phyloP scores from a whole-genome alignment of 176 grass and related monocot genomes.

The Phyllostachys edulis region DNA sequence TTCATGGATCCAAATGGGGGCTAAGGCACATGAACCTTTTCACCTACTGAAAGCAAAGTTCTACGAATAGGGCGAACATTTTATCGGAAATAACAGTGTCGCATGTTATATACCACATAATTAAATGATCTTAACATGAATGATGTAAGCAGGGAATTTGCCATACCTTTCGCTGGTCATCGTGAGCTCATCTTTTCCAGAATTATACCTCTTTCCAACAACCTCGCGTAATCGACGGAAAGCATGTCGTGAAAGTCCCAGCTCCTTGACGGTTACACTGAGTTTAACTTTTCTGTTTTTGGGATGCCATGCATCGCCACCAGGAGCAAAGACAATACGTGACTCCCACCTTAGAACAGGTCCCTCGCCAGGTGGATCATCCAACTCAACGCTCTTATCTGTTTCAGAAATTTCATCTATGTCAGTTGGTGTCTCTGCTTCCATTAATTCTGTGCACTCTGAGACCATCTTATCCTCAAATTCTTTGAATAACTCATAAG shows the following conservation, averaged over 20 bases:
- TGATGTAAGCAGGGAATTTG: constrained; percentile 12
- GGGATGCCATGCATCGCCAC: constrained; percentile 83
- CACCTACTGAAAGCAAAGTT: background rate
- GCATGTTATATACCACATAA: constrained; percentile 6
- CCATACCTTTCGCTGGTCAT: constrained; percentile 87
- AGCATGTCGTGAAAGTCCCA: constrained; percentile 78
- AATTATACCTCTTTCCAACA: constrained; percentile 86
- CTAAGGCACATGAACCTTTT: background rate
- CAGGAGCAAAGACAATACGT: constrained; percentile 78
- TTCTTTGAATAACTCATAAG: constrained; percentile 86
- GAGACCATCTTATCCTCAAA: constrained; percentile 80
- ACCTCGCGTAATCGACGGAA: constrained; percentile 68
- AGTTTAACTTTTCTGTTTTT: constrained; percentile 95
- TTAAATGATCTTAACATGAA: background rate
- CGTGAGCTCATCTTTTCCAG: constrained; percentile 89
- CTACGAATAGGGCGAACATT: background rate
- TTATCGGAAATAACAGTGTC: background rate
- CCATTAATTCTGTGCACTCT: constrained; percentile 61
- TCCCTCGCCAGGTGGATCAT: constrained; percentile 87
- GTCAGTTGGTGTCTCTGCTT: constrained; percentile 45
- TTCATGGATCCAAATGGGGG: too few relatives aligned
- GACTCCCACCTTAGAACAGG: constrained; percentile 93
- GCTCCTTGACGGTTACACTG: constrained; percentile 82
- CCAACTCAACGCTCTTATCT: constrained; percentile 51
- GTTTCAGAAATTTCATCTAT: constrained; percentile 39